These are phyloP conservation scores for Solanum stenotomum DNA, from an alignment of 257 asterid species.

Conservation along the genomic window DNA sequence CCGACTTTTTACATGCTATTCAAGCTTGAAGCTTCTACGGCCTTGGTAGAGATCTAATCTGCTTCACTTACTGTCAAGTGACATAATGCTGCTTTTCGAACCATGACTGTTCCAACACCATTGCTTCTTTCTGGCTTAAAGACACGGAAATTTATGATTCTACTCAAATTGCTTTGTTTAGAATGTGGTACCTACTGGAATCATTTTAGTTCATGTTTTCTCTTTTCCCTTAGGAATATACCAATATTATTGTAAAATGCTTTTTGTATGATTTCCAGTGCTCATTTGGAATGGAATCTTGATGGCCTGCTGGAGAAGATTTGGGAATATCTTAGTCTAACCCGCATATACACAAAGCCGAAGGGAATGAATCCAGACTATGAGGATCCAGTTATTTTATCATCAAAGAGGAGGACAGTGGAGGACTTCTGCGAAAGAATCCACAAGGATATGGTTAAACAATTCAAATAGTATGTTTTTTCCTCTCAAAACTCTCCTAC, in stretches of 20 bases:
- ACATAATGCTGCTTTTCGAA: background rate
- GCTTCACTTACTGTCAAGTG: background rate
- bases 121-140: background rate
- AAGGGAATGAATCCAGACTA: constrained; percentile 99
- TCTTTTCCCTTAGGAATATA: background rate
- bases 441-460: constrained; percentile 97
- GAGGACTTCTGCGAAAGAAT: constrained; percentile 89
- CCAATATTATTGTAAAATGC: background rate
- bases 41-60: background rate
- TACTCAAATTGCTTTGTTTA: background rate
- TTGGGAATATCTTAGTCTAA: constrained; percentile 88
- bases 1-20: background rate
- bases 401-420: constrained; percentile 75
- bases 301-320: constrained; percentile 92
- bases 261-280: constrained; percentile 32
- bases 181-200: background rate
- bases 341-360: constrained; percentile 98
- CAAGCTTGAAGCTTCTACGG: background rate
- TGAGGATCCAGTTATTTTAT: constrained; percentile 92
- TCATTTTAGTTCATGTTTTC: background rate
- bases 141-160: background rate
- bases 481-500: background rate
- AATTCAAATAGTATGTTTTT: constrained; percentile 72
- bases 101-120: background rate
- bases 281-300: constrained; percentile 98